Conservation (phyloP, 192 early-diverging fungal species). For the Coemansia sp. region DNA sequence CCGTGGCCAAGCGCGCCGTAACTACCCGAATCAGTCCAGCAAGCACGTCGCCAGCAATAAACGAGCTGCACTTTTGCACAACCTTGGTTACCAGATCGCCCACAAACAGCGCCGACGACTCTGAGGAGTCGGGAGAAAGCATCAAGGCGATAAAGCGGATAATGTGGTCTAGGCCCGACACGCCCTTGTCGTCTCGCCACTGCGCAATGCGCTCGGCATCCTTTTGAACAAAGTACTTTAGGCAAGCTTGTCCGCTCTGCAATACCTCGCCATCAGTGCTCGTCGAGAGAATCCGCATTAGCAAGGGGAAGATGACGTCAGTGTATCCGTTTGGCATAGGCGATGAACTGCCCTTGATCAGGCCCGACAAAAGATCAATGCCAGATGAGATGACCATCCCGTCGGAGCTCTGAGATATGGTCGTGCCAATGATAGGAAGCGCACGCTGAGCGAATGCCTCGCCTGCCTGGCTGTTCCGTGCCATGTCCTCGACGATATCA, state of each 20-base stretch:
- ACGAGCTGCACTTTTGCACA: slow-evolving; percentile 70
- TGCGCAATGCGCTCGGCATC: slow-evolving; percentile 71
- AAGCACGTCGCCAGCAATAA: slow-evolving; percentile 45
- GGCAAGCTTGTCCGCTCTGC: slow-evolving; percentile 87
- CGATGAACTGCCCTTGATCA: slow-evolving; percentile 71
- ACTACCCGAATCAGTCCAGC: slow-evolving; percentile 82
- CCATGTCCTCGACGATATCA: slow-evolving; percentile 79
- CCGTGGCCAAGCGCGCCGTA: slow-evolving; percentile 66
- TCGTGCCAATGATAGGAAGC: slow-evolving; percentile 68
- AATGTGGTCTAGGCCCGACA: slow-evolving; percentile 77
- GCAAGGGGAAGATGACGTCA: slow-evolving; percentile 75
- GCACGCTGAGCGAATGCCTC: slow-evolving; percentile 71
- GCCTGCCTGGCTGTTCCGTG: slow-evolving; percentile 65
- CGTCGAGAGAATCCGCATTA: slow-evolving; percentile 74
- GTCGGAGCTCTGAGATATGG: slow-evolving; percentile 58
- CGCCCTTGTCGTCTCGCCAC: slow-evolving; percentile 63
- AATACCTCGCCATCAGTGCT: slow-evolving; percentile 77
- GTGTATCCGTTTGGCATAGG: slow-evolving; percentile 74
- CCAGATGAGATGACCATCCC: slow-evolving; percentile 53
- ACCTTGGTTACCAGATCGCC: slow-evolving; percentile 88
- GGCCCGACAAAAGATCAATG: slow-evolving; percentile 71
- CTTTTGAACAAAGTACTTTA: slow-evolving; percentile 79
- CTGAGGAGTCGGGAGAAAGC: slow-evolving; percentile 71
- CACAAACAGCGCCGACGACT: slow-evolving; percentile 85
- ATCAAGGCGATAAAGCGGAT: slow-evolving; percentile 82